Conservation (phyloP, 2,329 filamentous ascomycete genomes). For the Cercospora brassicicola region DNA sequence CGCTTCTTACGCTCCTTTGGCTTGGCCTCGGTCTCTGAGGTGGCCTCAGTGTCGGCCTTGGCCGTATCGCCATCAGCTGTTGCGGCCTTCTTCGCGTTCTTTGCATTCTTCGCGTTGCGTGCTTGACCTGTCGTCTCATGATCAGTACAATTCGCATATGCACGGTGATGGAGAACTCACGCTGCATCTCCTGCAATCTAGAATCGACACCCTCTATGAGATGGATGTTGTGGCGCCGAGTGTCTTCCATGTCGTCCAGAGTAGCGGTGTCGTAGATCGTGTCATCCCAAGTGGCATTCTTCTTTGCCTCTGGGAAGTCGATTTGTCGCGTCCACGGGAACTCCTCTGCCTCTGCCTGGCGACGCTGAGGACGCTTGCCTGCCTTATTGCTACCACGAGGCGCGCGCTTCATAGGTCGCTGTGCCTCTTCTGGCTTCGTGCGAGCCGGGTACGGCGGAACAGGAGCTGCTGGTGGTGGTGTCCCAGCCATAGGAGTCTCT, state of each 20-base stretch:
- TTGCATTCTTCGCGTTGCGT: constrained; percentile 26
- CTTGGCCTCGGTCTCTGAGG: constrained; percentile 21
- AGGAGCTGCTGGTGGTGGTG: constrained; percentile 25
- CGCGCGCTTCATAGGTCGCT: constrained; percentile 10
- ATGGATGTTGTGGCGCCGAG: constrained; percentile 30
- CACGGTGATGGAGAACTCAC: constrained; percentile 22
- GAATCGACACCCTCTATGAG: constrained; percentile 33
- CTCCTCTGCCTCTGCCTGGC: constrained; percentile 29
- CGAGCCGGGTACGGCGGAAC: constrained; percentile 28
- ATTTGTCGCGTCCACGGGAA: constrained; percentile 39
- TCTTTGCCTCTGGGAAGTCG: constrained; percentile 32
- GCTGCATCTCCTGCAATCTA: constrained; percentile 33
- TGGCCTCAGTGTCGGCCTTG: constrained; percentile 17
- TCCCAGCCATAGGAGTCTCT: constrained; percentile 18
- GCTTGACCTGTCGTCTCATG: constrained; percentile 20
- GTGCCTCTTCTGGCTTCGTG: constrained; percentile 21
- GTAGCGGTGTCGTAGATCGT: constrained; percentile 33
- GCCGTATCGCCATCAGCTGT: background rate
- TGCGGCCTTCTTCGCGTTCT: constrained; percentile 23
- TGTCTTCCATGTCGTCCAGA: constrained; percentile 31
- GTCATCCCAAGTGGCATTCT: constrained; percentile 35
- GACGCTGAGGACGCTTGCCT: constrained; percentile 28
- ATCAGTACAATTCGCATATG: constrained; percentile 9
- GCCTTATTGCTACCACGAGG: constrained; percentile 14
- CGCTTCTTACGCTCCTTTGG: constrained; percentile 29